phyloP scores from a whole-genome alignment of 2,329 filamentous ascomycete genomes.

The Cladosporium sp. region DNA sequence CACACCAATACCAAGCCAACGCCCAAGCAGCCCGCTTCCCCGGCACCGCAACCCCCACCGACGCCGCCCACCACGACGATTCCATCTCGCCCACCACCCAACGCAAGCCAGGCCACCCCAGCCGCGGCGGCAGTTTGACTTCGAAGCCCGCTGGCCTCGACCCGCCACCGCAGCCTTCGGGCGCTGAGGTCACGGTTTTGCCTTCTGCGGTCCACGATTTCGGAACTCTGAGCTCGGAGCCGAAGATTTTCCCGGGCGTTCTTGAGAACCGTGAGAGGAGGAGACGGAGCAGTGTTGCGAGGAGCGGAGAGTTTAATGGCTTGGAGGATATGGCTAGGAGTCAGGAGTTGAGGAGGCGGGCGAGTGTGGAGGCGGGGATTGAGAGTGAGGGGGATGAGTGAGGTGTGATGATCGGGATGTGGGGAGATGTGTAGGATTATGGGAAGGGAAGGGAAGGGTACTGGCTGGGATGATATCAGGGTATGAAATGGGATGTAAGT shows the following conservation, averaged over 20 bases:
- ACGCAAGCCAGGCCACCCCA: slow-evolving; percentile 22
- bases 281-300: slow-evolving; percentile 16
- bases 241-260: slow-evolving; percentile 71
- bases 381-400: slow-evolving; percentile 24
- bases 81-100: slow-evolving; percentile 22
- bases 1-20: slow-evolving; percentile 31
- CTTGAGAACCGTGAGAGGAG: slow-evolving; percentile 51
- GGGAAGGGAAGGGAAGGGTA: neutral
- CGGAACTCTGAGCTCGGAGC: slow-evolving; percentile 57
- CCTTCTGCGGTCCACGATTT: slow-evolving; percentile 37
- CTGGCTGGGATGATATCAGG: neutral
- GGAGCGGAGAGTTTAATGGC: neutral
- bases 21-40: slow-evolving; percentile 43
- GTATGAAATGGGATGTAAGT: neutral
- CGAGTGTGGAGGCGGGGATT: slow-evolving; percentile 17
- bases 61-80: slow-evolving; percentile 33
- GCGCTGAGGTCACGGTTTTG: slow-evolving; percentile 38
- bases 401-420: neutral
- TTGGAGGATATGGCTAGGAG: slow-evolving; percentile 8
- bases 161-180: slow-evolving; percentile 35
- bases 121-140: slow-evolving; percentile 19
- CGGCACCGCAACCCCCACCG: slow-evolving; percentile 35
- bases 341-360: slow-evolving; percentile 19
- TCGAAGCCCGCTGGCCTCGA: neutral
- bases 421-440: neutral